Conservation (phyloP, 306 rosid genomes). For the Malus orientalis region DNA sequence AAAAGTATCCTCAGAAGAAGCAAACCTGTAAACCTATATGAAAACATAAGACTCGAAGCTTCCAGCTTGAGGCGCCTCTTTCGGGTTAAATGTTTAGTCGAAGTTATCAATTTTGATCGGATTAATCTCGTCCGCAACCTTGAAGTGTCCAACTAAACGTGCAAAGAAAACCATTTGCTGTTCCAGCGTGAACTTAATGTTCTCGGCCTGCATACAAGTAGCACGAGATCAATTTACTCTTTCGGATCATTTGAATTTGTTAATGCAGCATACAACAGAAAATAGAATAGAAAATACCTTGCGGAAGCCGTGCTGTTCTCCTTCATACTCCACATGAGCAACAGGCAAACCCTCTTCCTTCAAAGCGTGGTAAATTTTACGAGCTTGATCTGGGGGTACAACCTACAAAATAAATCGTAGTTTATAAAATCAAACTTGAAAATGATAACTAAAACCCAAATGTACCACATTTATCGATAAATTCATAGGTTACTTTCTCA, state of each 20-base stretch:
- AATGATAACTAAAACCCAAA: not conserved
- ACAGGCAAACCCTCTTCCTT: constrained; percentile 88
- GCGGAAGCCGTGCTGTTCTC: constrained; percentile 96
- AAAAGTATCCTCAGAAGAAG: not conserved
- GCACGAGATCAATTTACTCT: constrained; percentile 5
- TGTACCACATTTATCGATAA: not conserved
- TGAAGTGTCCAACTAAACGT: constrained; percentile 63
- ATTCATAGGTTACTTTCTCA: not conserved
- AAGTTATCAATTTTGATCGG: constrained; percentile 81
- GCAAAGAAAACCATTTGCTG: constrained; percentile 99
- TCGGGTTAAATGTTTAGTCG: constrained; percentile 14
- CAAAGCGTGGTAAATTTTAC: constrained; percentile 61
- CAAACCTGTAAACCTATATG: not conserved
- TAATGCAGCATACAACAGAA: not conserved
- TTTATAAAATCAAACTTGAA: not conserved
- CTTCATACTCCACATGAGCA: constrained; percentile 86
- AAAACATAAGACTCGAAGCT: not conserved
- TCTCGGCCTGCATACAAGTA: constrained; percentile 63
- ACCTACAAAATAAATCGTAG: constrained; percentile 38
- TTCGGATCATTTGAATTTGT: not conserved
- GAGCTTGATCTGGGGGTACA: constrained; percentile 83
- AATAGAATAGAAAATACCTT: constrained; percentile 37
- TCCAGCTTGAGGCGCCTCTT: constrained; percentile 17
- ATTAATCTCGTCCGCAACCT: constrained; percentile 71
- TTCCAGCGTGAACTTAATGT: constrained; percentile 84